Conservation (phyloP, 345 rosid genomes). For the Acer saccharum region DNA sequence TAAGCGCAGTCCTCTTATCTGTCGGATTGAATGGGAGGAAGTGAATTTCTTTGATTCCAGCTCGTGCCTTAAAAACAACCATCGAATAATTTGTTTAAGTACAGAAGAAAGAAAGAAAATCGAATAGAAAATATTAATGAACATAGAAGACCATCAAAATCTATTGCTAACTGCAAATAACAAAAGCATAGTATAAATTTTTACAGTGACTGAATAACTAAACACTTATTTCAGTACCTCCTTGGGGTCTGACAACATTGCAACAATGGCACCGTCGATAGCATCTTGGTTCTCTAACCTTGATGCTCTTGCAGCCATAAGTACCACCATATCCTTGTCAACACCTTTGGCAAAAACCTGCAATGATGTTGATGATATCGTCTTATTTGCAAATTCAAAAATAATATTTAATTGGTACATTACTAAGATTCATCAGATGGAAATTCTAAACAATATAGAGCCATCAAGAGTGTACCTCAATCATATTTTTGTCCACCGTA, state of each 20-base stretch:
- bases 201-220: not conserved
- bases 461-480: slow-evolving; percentile 29
- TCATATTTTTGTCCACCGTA: slow-evolving; percentile 44
- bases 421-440: not conserved
- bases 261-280: slow-evolving; percentile 38
- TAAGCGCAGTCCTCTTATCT: slow-evolving; percentile 46
- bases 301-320: slow-evolving; percentile 46
- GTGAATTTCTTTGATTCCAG: slow-evolving; percentile 40
- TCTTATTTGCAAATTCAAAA: not conserved
- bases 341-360: slow-evolving; percentile 40
- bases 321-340: slow-evolving; percentile 38
- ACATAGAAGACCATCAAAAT: no score
- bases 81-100: not conserved
- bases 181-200: not conserved
- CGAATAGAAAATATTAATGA: no score
- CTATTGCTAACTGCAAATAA: no score
- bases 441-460: not conserved
- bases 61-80: slow-evolving; percentile 31
- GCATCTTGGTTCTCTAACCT: slow-evolving; percentile 48
- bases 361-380: not conserved
- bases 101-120: no score
- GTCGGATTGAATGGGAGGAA: slow-evolving; percentile 47
- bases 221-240: slow-evolving; percentile 30
- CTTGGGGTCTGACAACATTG: slow-evolving; percentile 41
- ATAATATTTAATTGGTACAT: not conserved